A percentile compares a stretch with the other conserved stretches of the same genome.
These are phyloP conservation scores for Epithemia pelagica DNA, from an alignment of 108 stramenopile genomes.

Conservation along the genomic window DNA sequence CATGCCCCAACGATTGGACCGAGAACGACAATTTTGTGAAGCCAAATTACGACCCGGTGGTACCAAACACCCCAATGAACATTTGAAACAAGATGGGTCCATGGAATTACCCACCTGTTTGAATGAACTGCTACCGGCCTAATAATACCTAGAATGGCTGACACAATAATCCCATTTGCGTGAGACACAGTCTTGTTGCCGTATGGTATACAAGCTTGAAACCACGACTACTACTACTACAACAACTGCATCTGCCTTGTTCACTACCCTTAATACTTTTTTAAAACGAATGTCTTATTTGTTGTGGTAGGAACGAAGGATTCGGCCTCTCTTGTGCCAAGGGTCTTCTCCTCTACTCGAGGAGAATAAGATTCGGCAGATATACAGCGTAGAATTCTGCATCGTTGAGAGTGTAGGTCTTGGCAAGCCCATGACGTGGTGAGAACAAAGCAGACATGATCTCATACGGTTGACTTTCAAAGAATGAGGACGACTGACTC, in stretches of 20 bases:
- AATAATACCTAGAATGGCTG: background rate
- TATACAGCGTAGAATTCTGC: too few species aligned
- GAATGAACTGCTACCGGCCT: background rate
- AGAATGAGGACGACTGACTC: too few species aligned
- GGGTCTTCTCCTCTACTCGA: too few species aligned
- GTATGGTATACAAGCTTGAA: too few species aligned
- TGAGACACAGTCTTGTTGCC: too few species aligned
- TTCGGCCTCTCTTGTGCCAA: too few species aligned
- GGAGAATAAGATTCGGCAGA: too few species aligned
- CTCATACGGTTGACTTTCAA: too few species aligned
- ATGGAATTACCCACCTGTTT: conserved; percentile 1
- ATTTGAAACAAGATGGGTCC: background rate
- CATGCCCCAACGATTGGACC: conserved; percentile 63
- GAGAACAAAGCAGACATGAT: too few species aligned
- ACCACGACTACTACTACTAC: background rate
- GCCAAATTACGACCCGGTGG: background rate
- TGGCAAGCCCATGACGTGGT: too few species aligned
- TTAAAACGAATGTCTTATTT: background rate
- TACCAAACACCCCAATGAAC: background rate
- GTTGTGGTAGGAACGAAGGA: background rate
- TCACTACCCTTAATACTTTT: background rate
- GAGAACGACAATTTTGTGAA: conserved; percentile 46
- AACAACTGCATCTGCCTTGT: background rate
- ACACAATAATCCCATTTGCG: too few species aligned
- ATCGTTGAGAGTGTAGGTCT: too few species aligned